phyloP scores from a whole-genome alignment of 2,329 filamentous ascomycete genomes.

The Falciphora oryzae region DNA sequence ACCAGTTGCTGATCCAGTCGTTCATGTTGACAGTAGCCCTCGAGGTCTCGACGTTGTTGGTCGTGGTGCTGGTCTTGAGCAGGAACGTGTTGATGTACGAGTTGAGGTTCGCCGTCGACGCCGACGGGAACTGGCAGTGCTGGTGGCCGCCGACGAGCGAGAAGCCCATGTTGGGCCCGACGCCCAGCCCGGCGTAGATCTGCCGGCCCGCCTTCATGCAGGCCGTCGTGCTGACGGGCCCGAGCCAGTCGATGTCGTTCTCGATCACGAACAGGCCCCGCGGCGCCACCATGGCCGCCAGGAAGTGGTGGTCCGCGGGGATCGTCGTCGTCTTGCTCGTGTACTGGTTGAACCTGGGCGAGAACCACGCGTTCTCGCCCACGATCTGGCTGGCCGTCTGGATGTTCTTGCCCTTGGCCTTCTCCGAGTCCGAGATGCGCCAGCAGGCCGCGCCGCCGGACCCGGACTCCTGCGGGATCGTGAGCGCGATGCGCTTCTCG shows the following conservation, averaged over 20 bases:
- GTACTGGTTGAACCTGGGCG: constrained; percentile 43
- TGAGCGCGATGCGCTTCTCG: constrained; percentile 49
- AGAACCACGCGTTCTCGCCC: constrained; percentile 56
- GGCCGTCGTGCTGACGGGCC: constrained; percentile 44
- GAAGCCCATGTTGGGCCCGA: constrained; percentile 46
- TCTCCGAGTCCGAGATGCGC: constrained; percentile 43
- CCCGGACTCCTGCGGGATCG: constrained; percentile 54
- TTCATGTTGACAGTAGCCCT: constrained; percentile 27
- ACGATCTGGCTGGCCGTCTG: constrained; percentile 52
- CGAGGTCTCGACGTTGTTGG: constrained; percentile 26
- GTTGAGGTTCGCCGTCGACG: constrained; percentile 29
- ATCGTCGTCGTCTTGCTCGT: constrained; percentile 36
- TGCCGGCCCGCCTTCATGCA: constrained; percentile 46
- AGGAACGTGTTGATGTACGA: constrained; percentile 49
- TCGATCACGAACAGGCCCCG: constrained; percentile 47
- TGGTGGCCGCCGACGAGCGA: constrained; percentile 43
- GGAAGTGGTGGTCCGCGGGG: constrained; percentile 49
- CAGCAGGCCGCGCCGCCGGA: constrained; percentile 53
- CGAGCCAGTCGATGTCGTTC: constrained; percentile 51
- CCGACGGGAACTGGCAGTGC: constrained; percentile 47
- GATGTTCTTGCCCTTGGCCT: constrained; percentile 45
- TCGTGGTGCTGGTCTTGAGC: constrained; percentile 23
- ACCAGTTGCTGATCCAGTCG: constrained; percentile 31
- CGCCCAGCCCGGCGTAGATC: constrained; percentile 45
- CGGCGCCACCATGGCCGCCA: constrained; percentile 48